A percentile compares a stretch with the other conserved stretches of the same genome.
phyloP scores from a whole-genome alignment of 2,329 filamentous ascomycete genomes.

The Sarocladium brachiariae region DNA sequence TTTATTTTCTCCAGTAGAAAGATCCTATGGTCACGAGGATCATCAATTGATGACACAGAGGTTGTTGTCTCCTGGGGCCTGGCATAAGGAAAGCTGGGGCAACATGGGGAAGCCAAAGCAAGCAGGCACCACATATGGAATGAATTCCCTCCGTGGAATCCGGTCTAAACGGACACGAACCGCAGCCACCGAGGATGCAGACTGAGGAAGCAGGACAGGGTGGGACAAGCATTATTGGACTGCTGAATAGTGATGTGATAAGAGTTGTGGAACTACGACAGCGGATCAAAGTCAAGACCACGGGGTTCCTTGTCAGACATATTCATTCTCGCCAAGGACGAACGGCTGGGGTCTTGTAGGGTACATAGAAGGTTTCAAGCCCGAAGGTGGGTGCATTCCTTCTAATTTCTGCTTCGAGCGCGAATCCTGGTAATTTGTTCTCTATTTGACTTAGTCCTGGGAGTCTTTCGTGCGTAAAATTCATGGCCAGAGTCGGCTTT shows the following conservation, averaged over 20 bases:
- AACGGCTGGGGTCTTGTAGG: not conserved
- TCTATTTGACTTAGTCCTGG: too few species aligned
- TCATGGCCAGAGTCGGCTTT: too few species aligned
- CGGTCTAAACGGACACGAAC: not conserved
- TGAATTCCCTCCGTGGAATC: too few species aligned
- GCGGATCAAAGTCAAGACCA: slow-evolving; percentile 1
- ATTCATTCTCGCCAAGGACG: slow-evolving; percentile 6
- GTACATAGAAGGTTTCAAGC: not conserved
- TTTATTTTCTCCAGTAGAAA: not conserved
- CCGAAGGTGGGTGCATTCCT: not conserved
- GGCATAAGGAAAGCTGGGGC: not conserved
- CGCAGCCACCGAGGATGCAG: not conserved
- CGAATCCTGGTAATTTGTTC: too few species aligned
- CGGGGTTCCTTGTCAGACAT: not conserved
- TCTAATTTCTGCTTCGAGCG: not conserved
- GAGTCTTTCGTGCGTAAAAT: too few species aligned
- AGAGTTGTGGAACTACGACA: too few species aligned
- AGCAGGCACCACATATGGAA: not conserved
- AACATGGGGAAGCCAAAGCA: not conserved
- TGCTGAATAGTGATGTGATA: too few species aligned
- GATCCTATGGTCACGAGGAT: slow-evolving; percentile 1
- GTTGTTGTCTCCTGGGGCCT: not conserved
- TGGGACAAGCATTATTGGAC: too few species aligned
- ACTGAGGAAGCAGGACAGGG: not conserved
- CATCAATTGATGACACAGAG: not conserved